Percentiles rank a stretch among this genome's conserved stretches.
Conservation (phyloP, 768 basidiomycete genomes). For the Panaeolus papilionaceus region DNA sequence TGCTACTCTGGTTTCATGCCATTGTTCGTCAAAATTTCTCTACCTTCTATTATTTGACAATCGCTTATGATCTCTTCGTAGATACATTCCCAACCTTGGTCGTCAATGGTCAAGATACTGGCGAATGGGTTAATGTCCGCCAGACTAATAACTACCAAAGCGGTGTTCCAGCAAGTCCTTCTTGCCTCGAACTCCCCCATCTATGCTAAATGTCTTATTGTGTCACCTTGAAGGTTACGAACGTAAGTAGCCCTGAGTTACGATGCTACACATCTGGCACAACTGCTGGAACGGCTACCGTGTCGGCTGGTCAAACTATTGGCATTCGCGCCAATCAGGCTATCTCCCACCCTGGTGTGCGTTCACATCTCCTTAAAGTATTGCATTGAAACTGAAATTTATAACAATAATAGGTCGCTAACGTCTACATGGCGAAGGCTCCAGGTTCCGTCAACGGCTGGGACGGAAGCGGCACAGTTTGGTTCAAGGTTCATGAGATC, state of each 20-base stretch:
- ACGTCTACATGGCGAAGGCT: conserved; percentile 51
- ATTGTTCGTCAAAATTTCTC: conserved; percentile 26
- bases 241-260: conserved; percentile 50
- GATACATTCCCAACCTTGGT: conserved; percentile 52
- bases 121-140: conserved; percentile 49
- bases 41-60: conserved; percentile 23
- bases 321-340: conserved; percentile 48
- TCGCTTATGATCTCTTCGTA: conserved; percentile 23
- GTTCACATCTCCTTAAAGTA: conserved; percentile 16
- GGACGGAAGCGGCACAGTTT: conserved; percentile 49
- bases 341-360: conserved; percentile 54
- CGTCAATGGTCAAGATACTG: conserved; percentile 42
- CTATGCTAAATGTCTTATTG: conserved; percentile 40
- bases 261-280: conserved; percentile 50
- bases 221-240: conserved; percentile 37
- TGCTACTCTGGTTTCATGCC: conserved; percentile 29
- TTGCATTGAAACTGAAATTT: no score
- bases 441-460: conserved; percentile 44
- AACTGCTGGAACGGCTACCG: conserved; percentile 46
- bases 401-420: conserved; percentile 31
- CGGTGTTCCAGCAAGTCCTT: conserved; percentile 37
- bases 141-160: conserved; percentile 51
- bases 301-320: conserved; percentile 50
- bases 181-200: conserved; percentile 1
- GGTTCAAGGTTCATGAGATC: conserved; percentile 41